Evolutionary conservation across 2,329 filamentous ascomycete genomes (phyloP), one percentile per base, ranked within the genome.

Genomic region (Botrytis fragariae): DNA sequence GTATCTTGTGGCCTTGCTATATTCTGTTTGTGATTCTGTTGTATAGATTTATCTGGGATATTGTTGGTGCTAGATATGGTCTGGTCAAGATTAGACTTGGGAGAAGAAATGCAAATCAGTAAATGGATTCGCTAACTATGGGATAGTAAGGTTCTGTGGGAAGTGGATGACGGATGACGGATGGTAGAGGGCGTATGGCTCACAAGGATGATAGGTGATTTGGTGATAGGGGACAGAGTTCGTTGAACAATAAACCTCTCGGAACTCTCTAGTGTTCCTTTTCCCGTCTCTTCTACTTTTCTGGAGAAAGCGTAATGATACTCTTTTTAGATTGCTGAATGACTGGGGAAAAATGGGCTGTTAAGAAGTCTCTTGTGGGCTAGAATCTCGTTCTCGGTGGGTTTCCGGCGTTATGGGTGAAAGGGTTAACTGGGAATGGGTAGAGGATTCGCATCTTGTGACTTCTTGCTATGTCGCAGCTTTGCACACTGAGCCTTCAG

Each of bases 271-370:
- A 4, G 4, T 8, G 35, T 18, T 1, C 6, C 16, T 25, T 39
- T 57, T 18, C 16, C 14, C 4, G 9, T 32, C 2, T 57, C 8
- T 68, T 39, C 1, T 16, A 18, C 10, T 68, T 42, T 29, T 14
- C 18, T 45, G 20, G 35, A 6, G 12, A 4, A 10, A 7, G 6
- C 3, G 10, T 4, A 12, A 29, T 20, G 6, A 8, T 7, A 32
- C 1, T 14, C 1, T 22, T 16, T n/a, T 61, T 8, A n/a, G 10
- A 1, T 22, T 29, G 4, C 14, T 16, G 0, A 20, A 14, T 35
- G 22, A 1, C 14, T 29, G 25, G 16, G 22, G 5, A 20, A 22
- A 3, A 6, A 32, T 25, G 18, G 25, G 2, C 4, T 5, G 1
- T 39, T 18, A n/a, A 18, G 7, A 62, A 37, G 22, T 7, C 37